Base-by-base conservation (phyloP, 2,329 filamentous ascomycete species). In the Calonectria hawksworthii region DNA sequence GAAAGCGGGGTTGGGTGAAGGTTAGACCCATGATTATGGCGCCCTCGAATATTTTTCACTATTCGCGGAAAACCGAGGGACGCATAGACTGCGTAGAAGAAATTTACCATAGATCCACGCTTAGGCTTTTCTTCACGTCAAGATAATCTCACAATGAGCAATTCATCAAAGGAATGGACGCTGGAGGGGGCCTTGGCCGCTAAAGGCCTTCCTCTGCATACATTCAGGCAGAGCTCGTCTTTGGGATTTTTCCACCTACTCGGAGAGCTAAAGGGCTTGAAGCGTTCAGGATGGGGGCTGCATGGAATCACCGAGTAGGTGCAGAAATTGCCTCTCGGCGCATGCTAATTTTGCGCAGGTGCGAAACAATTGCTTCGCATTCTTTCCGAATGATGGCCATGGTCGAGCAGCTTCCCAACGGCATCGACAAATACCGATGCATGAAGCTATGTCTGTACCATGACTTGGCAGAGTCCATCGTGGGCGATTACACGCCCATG, bases 361-460 rank as follows among this genome's bases (percentile, higher is more conserved):
- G 95, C 83, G 97, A 99, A 86, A 98, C 95, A 1, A 98, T 99
- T 83, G 92, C 95, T 69, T 97, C 99, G 87, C 97, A 99, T 89
- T 99, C 99, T 96, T 99, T 99, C 87, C 95, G 97, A 85, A 99
- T 99, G 97, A 95, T 96, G 47, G 92, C 99, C 80, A 95, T 99
- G 85, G 95, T 95, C 75, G 94, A 99, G 93, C 92, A 98, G 76
- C 95, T 95, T 3, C 96, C 97, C 1, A 1, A 90, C 89, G 50
- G 59, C 3, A 88, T 99, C 81, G 94, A 99, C 83, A 89, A 98
- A 61, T 87, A 90, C 32, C 93, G 93, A 80, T 99, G 97, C 88
- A 97, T 95, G 81, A 95, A 95, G 86, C 98, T 99, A 96, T 96
- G 96, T 28, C 90, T 99, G 47, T 88, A 99, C 65, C 97, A 99